These are phyloP conservation scores for Diaporthe velutina DNA, from an alignment of 2,329 filamentous ascomycete species.

Conservation along the genomic window DNA sequence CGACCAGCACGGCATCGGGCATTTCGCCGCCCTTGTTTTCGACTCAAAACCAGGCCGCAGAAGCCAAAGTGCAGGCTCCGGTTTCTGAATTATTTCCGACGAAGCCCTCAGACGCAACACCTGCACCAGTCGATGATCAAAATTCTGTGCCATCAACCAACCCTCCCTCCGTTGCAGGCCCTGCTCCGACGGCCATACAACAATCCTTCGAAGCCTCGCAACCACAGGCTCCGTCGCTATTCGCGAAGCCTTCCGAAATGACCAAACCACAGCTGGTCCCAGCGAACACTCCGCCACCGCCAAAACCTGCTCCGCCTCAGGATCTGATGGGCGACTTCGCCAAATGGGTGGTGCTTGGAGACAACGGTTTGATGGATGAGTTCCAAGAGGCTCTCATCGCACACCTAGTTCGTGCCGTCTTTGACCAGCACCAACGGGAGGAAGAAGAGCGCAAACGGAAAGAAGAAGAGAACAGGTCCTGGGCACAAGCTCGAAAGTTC, in stretches of 20 bases:
- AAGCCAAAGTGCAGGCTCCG: not conserved
- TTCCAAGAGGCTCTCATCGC: constrained; percentile 62
- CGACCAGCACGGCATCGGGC: not conserved
- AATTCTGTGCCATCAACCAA: not conserved
- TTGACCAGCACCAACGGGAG: constrained; percentile 54
- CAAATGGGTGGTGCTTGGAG: constrained; percentile 67
- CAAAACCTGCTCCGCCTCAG: constrained; percentile 38
- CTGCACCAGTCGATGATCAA: not conserved
- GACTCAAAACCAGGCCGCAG: not conserved
- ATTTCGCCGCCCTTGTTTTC: not conserved
- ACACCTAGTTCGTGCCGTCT: constrained; percentile 58
- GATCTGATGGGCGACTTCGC: constrained; percentile 64
- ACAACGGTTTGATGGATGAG: constrained; percentile 65
- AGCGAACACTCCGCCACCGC: constrained; percentile 17
- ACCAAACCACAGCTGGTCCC: constrained; percentile 8
- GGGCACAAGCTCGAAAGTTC: constrained; percentile 62
- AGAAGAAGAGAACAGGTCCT: constrained; percentile 63
- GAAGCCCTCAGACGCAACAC: not conserved
- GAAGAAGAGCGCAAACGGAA: constrained; percentile 56
- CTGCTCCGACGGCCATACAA: not conserved
- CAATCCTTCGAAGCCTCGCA: not conserved
- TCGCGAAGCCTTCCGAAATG: not conserved
- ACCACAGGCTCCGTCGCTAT: not conserved
- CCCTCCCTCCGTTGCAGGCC: not conserved
- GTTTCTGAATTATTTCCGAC: not conserved